Evolutionary conservation across 2,329 filamentous ascomycete species (phyloP).

Genomic region (Verticillium nonalfalfae): DNA sequence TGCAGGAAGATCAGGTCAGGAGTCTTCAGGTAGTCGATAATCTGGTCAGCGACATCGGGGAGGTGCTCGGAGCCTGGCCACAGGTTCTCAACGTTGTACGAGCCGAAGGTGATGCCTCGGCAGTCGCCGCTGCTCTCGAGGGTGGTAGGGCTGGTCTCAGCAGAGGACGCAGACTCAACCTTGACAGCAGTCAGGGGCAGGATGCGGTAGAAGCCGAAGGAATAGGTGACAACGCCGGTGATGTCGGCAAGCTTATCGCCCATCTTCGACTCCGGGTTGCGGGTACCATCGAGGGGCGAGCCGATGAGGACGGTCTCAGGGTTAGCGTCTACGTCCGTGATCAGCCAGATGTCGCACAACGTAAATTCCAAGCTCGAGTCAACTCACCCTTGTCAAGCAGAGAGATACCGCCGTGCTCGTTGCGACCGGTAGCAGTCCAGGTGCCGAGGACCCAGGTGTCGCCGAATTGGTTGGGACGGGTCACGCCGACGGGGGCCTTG

Average conservation of each 20-base stretch:
- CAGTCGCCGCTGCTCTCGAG: slow-evolving; percentile 51
- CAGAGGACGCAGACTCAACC: slow-evolving; percentile 36
- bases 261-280: slow-evolving; percentile 56
- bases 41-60: slow-evolving; percentile 54
- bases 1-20: slow-evolving; percentile 64
- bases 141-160: slow-evolving; percentile 40
- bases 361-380: background rate
- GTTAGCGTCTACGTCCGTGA: slow-evolving; percentile 47
- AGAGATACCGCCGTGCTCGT: slow-evolving; percentile 58
- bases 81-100: slow-evolving; percentile 68
- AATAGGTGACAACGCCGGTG: slow-evolving; percentile 60
- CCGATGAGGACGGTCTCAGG: slow-evolving; percentile 64
- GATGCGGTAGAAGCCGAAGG: slow-evolving; percentile 64
- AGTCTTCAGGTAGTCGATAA: slow-evolving; percentile 55
- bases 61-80: slow-evolving; percentile 49
- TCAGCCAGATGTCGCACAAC: background rate
- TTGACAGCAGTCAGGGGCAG: slow-evolving; percentile 54
- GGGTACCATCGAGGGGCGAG: slow-evolving; percentile 56
- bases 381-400: slow-evolving; percentile 45
- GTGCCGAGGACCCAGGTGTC: slow-evolving; percentile 65
- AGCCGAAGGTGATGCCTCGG: slow-evolving; percentile 54
- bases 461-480: slow-evolving; percentile 56
- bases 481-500: slow-evolving; percentile 46
- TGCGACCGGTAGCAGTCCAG: slow-evolving; percentile 57
- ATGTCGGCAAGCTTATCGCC: slow-evolving; percentile 60